Evolutionary conservation across 164 flowering plant genomes (phyloP), one percentile per base, ranked within the genome.

Genomic region (Akebia trifoliata): DNA sequence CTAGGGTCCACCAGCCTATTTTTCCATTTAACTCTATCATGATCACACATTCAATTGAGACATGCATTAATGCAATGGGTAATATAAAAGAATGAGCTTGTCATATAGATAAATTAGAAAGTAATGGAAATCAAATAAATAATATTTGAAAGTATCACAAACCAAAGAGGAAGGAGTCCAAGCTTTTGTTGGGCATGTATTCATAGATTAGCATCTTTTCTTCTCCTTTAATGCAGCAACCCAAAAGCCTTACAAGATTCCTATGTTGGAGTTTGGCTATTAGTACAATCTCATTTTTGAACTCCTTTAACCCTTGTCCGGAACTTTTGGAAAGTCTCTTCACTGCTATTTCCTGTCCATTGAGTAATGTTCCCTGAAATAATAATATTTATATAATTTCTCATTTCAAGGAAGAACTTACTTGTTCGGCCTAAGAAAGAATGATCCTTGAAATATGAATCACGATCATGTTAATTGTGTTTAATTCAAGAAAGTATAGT

Each of bases 241-340:
- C 63, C 22, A 60, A 21, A 37, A 60, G 55, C 22, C 48, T 49
- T n/a, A 60, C 63, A 0, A 60, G 47, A 37, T 60, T 60, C 35
- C 43, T 60, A 39, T 60, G 63, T 50, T 60, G 54, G 53, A 60
- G 63, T 28, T 47, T 60, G 6, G 55, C 63, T 17, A 60, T 60
- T 38, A 60, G 24, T 38, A 12, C 14, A 15, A 60, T 53, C 24
- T 50, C 63, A 48, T 59, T 59, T 49, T 57, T 57, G 51, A 59
- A 59, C 44, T 59, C 54, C 11, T 59, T 45, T n/a, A 60, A 28
- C 25, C 63, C 63, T 60, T 60, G 63, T 24, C 45, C 37, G 1
- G 62, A 59, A 24, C 54, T 15, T 14, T 8, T 47, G n/a, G 54
- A 59, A 24, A 59, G 43, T 47, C 44, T 60, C 17, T 60, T 60